Percentiles rank a stretch among this genome's conserved stretches.
Conservation (phyloP, 345 rosid species). For the Citrus cavaleriei region DNA sequence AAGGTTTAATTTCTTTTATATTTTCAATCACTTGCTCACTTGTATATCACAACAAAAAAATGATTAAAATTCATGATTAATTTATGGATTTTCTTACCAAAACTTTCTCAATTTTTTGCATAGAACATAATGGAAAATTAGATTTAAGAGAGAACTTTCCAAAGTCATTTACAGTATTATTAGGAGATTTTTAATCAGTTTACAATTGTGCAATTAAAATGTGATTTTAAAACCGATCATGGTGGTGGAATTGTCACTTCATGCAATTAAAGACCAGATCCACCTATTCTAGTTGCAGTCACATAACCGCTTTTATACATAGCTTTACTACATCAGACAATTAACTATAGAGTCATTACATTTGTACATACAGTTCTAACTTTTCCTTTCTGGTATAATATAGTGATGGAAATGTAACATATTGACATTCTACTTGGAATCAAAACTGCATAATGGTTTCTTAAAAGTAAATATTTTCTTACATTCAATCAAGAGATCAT, state of each 20-base stretch:
- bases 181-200: neutral
- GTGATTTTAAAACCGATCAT: slow-evolving; percentile 1
- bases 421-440: neutral
- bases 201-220: neutral
- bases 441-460: neutral
- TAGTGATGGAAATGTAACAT: neutral
- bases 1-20: slow-evolving; percentile 13
- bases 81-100: neutral
- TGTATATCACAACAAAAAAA: neutral
- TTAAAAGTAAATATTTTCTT: neutral
- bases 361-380: neutral
- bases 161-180: no score
- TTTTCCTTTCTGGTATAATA: neutral
- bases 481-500: neutral
- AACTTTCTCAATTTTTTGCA: neutral
- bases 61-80: neutral
- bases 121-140: neutral
- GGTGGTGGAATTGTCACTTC: neutral
- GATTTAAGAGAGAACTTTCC: neutral
- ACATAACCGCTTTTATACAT: neutral
- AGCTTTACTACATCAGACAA: neutral
- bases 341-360: neutral
- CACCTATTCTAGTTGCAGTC: slow-evolving; percentile 6
- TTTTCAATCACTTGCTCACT: neutral
- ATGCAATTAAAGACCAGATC: slow-evolving; percentile 2